These are phyloP conservation scores for Symbiodinium natans DNA, from an alignment of 73 alveolate genomes.

Conservation along the genomic window DNA sequence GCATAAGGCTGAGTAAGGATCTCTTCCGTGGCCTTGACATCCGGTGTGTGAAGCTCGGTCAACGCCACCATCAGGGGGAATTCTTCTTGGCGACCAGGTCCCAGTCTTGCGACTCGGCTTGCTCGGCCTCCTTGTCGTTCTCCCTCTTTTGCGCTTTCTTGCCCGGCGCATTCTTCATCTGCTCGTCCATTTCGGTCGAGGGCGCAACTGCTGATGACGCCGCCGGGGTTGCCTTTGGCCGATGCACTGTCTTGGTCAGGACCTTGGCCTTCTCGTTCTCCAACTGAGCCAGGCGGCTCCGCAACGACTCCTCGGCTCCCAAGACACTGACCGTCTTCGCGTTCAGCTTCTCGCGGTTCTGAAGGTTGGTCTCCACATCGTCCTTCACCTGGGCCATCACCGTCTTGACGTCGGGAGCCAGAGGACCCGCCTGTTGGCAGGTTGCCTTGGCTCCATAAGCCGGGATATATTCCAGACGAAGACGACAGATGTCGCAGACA, in stretches of 20 bases:
- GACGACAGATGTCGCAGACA: background rate
- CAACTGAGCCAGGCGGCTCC: background rate
- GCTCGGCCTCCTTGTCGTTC: background rate
- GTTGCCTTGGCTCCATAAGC: background rate
- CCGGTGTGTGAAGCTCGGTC: no score
- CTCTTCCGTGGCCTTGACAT: no score
- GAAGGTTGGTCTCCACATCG: background rate
- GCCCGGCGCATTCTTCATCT: background rate
- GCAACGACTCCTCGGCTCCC: slow-evolving; percentile 1
- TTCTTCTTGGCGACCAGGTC: background rate
- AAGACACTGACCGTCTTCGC: background rate
- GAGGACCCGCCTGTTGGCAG: slow-evolving; percentile 21
- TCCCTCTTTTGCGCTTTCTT: background rate
- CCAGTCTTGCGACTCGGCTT: background rate
- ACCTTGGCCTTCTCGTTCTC: no score
- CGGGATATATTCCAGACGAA: background rate
- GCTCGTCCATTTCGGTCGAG: background rate
- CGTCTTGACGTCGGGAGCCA: background rate
- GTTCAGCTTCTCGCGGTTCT: background rate
- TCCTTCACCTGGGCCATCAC: background rate
- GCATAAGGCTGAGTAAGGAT: no score
- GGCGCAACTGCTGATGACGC: no score
- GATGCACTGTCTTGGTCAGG: background rate
- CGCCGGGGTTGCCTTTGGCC: no score
- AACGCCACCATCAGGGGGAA: background rate